Percentiles rank a stretch among this genome's conserved stretches.
phyloP scores from a whole-genome alignment of 139 green algal species.

The Auxenochlorella pyrenoidosa region DNA sequence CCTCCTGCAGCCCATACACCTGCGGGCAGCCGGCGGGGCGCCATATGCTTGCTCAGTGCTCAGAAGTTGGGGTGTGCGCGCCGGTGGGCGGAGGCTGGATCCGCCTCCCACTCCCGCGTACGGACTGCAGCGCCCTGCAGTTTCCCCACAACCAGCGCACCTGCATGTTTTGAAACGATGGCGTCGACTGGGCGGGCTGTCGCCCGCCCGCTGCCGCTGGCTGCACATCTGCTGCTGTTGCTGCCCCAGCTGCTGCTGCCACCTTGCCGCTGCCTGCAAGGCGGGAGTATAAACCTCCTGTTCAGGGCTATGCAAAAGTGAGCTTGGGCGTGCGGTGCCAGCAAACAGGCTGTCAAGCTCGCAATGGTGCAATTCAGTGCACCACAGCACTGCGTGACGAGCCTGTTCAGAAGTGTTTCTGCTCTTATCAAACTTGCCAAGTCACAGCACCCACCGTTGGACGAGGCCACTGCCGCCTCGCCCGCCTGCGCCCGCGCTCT shows the following conservation, averaged over 20 bases:
- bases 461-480: neutral
- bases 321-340: neutral
- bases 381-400: too few species aligned
- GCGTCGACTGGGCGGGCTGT: neutral
- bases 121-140: too few species aligned
- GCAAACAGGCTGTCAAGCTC: neutral
- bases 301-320: neutral
- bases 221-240: neutral
- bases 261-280: conserved; percentile 12
- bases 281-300: too few species aligned
- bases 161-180: conserved; percentile 9
- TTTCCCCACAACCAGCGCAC: neutral
- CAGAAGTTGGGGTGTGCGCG: too few species aligned
- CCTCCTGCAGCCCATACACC: conserved; percentile 52
- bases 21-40: neutral
- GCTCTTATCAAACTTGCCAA: neutral
- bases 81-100: too few species aligned
- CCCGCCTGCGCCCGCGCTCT: neutral
- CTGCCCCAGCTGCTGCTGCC: neutral
- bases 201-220: neutral
- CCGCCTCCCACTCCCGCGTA: too few species aligned
- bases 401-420: too few species aligned
- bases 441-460: neutral
- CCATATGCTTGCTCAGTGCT: neutral
- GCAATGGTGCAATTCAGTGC: neutral